These are phyloP conservation scores for Cryomyces minteri DNA, from an alignment of 495 filamentous ascomycete species.

Conservation along the genomic window DNA sequence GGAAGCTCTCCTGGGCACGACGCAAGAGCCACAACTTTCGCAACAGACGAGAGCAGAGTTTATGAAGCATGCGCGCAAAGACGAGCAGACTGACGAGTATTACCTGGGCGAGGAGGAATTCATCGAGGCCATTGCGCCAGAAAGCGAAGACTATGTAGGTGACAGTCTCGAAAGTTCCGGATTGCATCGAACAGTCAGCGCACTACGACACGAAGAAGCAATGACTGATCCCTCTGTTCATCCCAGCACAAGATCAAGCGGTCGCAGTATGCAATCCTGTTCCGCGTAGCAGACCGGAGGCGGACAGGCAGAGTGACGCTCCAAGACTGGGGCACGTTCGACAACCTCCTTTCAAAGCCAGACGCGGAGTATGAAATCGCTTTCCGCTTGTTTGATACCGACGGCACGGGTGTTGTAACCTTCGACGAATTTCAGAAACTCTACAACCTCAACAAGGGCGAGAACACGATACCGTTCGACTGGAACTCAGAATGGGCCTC, in stretches of 20 bases:
- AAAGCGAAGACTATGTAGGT: constrained; percentile 76
- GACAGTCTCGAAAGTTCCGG: constrained; percentile 2
- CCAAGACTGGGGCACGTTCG: constrained; percentile 78
- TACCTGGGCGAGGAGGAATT: constrained; percentile 75
- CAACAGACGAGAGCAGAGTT: constrained; percentile 54
- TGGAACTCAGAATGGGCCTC: constrained; percentile 97
- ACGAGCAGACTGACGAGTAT: constrained; percentile 54
- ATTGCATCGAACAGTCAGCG: not conserved
- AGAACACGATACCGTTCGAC: constrained; percentile 74
- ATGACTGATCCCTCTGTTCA: not conserved
- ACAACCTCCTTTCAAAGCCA: constrained; percentile 82
- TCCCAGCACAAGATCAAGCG: constrained; percentile 88
- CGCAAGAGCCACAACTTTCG: constrained; percentile 39
- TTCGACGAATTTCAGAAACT: constrained; percentile 69
- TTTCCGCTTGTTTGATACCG: constrained; percentile 82
- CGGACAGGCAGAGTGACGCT: constrained; percentile 52
- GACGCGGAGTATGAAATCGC: constrained; percentile 98
- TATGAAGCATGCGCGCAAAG: constrained; percentile 54
- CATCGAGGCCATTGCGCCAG: constrained; percentile 75
- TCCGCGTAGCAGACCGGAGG: constrained; percentile 68
- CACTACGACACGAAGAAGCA: not conserved
- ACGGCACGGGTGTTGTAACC: constrained; percentile 64
- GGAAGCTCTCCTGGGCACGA: constrained; percentile 20
- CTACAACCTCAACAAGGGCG: constrained; percentile 67
- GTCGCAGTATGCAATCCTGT: constrained; percentile 85